Evolutionary conservation across 768 basidiomycete species (phyloP).

Genomic region (Lentinula boryana): DNA sequence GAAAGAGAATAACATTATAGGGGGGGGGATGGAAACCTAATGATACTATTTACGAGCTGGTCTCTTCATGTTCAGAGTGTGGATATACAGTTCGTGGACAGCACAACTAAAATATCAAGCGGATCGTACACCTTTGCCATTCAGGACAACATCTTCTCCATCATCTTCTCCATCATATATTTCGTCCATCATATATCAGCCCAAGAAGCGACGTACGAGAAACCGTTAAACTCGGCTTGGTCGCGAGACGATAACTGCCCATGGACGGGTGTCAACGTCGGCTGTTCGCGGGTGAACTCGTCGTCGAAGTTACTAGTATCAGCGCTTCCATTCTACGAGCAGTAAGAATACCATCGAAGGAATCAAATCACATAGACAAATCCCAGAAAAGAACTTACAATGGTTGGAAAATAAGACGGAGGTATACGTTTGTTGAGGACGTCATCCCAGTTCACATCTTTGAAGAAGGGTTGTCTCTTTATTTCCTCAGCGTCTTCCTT

Average conservation of each 20-base stretch:
- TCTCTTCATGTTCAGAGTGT: conserved; percentile 31
- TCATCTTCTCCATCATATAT: conserved; percentile 37
- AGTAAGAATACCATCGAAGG: neutral
- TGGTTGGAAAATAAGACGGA: conserved; percentile 94
- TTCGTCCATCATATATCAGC: conserved; percentile 42
- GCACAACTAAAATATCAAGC: conserved; percentile 16
- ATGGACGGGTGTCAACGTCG: conserved; percentile 95
- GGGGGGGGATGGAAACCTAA: conserved; percentile 7
- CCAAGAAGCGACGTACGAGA: conserved; percentile 86
- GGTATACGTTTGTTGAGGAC: conserved; percentile 97
- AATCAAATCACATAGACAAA: neutral
- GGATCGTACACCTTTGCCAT: conserved; percentile 7
- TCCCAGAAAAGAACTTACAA: conserved; percentile 50
- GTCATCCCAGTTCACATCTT: conserved; percentile 95
- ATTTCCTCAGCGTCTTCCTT: conserved; percentile 95
- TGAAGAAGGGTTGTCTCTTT: conserved; percentile 97
- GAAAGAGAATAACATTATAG: conserved; percentile 10
- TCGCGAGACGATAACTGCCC: conserved; percentile 85
- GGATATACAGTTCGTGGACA: conserved; percentile 15
- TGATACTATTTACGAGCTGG: conserved; percentile 19
- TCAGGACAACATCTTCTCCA: conserved; percentile 16
- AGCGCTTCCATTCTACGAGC: conserved; percentile 66
- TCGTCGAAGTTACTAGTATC: conserved; percentile 94
- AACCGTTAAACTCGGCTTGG: conserved; percentile 94
- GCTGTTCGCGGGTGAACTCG: conserved; percentile 95